Percentiles rank a stretch among this genome's conserved stretches.
phyloP scores from a whole-genome alignment of 345 rosid genomes.

The Cochlearia excelsa region DNA sequence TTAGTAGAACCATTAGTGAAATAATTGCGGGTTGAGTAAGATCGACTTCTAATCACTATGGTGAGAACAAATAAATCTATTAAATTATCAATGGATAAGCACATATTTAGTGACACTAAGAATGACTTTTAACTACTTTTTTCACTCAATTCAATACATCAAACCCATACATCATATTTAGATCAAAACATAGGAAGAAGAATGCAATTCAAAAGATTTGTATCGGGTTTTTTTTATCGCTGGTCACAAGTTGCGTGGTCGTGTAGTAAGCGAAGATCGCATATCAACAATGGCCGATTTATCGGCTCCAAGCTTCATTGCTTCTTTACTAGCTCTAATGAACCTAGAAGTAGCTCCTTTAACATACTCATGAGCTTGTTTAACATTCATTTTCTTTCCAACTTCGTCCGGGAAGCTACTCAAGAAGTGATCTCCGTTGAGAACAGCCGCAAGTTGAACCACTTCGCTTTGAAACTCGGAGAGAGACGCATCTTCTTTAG shows the following conservation, averaged over 20 bases:
- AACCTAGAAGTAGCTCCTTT: conserved; percentile 70
- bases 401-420: conserved; percentile 78
- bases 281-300: conserved; percentile 91
- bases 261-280: conserved; percentile 85
- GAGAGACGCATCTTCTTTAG: conserved; percentile 59
- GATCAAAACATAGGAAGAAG: conserved; percentile 13
- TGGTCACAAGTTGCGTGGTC: conserved; percentile 41
- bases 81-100: not conserved
- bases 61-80: not conserved
- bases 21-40: not conserved
- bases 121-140: conserved; percentile 4
- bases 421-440: conserved; percentile 82
- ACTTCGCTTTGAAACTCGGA: conserved; percentile 85
- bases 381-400: conserved; percentile 79
- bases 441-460: conserved; percentile 92
- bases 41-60: not conserved
- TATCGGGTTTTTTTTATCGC: not conserved
- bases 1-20: too few relatives aligned
- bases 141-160: conserved; percentile 13
- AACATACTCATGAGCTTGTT: conserved; percentile 74
- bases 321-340: conserved; percentile 89
- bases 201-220: conserved; percentile 10
- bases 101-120: conserved; percentile 7
- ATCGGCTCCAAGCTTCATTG: conserved; percentile 75
- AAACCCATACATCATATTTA: conserved; percentile 3